phyloP scores from a whole-genome alignment of 2,329 filamentous ascomycete species.

The Setomelanomma holmii region DNA sequence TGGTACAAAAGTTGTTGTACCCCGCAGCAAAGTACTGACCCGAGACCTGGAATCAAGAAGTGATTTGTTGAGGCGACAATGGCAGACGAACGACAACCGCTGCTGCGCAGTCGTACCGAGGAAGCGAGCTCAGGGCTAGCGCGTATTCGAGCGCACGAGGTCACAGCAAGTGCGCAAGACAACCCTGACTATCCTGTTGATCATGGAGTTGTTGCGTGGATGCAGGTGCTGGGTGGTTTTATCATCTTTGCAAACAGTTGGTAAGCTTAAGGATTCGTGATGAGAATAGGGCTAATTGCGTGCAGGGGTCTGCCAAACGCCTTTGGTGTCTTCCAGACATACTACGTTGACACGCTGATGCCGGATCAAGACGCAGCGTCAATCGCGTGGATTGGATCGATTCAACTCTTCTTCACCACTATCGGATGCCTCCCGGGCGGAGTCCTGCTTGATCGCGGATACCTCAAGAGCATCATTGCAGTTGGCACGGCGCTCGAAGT shows the following conservation, averaged over 20 bases:
- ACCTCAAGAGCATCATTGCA: conserved; percentile 40
- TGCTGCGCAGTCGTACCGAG: conserved; percentile 12
- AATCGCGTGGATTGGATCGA: conserved; percentile 48
- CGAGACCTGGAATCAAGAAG: not conserved
- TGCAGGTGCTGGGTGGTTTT: conserved; percentile 53
- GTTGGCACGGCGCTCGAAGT: conserved; percentile 36
- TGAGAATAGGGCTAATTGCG: conserved; percentile 6
- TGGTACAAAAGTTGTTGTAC: not conserved
- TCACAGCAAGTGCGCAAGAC: conserved; percentile 13
- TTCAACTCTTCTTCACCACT: conserved; percentile 45
- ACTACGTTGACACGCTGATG: conserved; percentile 31
- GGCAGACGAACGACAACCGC: conserved; percentile 14
- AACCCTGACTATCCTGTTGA: conserved; percentile 22
- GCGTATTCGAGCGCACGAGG: conserved; percentile 13
- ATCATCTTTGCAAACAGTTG: conserved; percentile 53
- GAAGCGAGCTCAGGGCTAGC: conserved; percentile 2
- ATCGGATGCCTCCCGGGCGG: conserved; percentile 40
- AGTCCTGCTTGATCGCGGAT: conserved; percentile 38
- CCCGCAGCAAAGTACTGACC: not conserved
- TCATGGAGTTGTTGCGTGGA: conserved; percentile 49
- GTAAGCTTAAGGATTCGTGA: conserved; percentile 14
- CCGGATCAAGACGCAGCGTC: conserved; percentile 20
- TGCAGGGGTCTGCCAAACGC: conserved; percentile 40
- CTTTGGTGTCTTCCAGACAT: conserved; percentile 44
- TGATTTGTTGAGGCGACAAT: not conserved